A percentile compares a stretch with the other conserved stretches of the same genome.
These are phyloP conservation scores for Nelumbo lutea DNA, from an alignment of 164 flowering plant species.

Conservation along the genomic window DNA sequence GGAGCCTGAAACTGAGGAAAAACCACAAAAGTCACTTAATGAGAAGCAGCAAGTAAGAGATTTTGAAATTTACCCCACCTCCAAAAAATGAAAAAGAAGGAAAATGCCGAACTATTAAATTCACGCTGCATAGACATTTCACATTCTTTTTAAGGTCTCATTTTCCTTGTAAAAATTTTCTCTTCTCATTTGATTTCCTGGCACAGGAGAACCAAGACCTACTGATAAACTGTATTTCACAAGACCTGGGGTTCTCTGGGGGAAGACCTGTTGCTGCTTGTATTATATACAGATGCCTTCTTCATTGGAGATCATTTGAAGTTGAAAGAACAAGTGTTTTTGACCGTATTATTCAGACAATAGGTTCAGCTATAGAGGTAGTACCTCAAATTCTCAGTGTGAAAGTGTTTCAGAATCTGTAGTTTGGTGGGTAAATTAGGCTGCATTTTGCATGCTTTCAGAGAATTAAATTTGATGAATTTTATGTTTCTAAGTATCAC, in stretches of 20 bases:
- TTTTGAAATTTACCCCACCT: neutral
- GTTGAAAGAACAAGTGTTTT: conserved; percentile 19
- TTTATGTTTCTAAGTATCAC: no score
- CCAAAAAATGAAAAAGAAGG: no score
- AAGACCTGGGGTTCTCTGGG: conserved; percentile 13
- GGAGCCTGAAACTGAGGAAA: conserved; percentile 78
- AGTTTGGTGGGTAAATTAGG: neutral
- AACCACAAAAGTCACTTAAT: conserved; percentile 84
- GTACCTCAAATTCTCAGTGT: conserved; percentile 25
- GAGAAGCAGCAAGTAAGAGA: conserved; percentile 80
- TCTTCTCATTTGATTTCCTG: conserved; percentile 2
- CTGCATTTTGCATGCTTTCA: neutral
- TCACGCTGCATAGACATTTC: neutral
- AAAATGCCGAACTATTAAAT: neutral
- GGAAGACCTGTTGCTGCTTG: conserved; percentile 20
- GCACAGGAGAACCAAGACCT: conserved; percentile 21
- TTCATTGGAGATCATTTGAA: conserved; percentile 22
- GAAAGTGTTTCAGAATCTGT: neutral
- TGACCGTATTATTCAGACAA: conserved; percentile 20
- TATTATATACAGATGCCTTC: conserved; percentile 18
- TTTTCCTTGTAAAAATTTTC: neutral
- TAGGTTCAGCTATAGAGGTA: conserved; percentile 20
- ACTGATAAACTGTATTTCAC: conserved; percentile 17
- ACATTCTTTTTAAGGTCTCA: neutral
- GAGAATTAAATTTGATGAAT: no score